Conservation (phyloP, 108 stramenopile genomes). For the Parietichytrium sp. region DNA sequence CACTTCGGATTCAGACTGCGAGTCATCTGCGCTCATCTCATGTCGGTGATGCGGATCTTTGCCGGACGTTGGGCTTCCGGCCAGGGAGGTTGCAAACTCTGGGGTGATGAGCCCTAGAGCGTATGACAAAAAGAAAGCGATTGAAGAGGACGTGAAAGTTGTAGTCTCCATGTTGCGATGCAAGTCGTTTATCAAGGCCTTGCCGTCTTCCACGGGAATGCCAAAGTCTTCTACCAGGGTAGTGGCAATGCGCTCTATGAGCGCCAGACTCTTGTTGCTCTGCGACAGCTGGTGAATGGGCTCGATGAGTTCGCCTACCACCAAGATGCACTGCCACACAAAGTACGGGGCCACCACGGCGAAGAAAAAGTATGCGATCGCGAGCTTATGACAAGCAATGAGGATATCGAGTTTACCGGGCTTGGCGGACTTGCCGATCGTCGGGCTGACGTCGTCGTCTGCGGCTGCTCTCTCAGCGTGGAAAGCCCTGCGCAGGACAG, state of each 20-base stretch:
- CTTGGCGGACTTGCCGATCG: background rate
- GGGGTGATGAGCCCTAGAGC: background rate
- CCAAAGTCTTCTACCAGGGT: slow-evolving; percentile 3
- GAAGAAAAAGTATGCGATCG: background rate
- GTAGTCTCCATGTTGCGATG: slow-evolving; percentile 35
- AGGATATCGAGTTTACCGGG: background rate
- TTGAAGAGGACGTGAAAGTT: background rate
- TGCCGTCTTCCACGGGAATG: background rate
- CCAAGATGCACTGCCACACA: slow-evolving; percentile 28
- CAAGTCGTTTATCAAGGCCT: background rate
- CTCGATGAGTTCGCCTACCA: slow-evolving; percentile 31
- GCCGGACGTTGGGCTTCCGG: too few species aligned
- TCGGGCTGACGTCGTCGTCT: background rate
- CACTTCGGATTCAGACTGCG: background rate
- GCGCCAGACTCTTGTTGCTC: slow-evolving; percentile 14
- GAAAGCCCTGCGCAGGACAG: background rate
- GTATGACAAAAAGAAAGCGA: background rate
- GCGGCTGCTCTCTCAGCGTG: too few species aligned
- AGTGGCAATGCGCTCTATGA: slow-evolving; percentile 24
- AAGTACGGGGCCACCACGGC: slow-evolving; percentile 15
- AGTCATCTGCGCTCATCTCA: background rate
- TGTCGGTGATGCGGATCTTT: background rate
- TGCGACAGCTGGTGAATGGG: slow-evolving; percentile 20
- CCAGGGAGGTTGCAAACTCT: too few species aligned
- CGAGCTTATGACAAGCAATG: slow-evolving; percentile 22